Conservation (phyloP, 306 rosid species). For the Cercis canadensis region DNA sequence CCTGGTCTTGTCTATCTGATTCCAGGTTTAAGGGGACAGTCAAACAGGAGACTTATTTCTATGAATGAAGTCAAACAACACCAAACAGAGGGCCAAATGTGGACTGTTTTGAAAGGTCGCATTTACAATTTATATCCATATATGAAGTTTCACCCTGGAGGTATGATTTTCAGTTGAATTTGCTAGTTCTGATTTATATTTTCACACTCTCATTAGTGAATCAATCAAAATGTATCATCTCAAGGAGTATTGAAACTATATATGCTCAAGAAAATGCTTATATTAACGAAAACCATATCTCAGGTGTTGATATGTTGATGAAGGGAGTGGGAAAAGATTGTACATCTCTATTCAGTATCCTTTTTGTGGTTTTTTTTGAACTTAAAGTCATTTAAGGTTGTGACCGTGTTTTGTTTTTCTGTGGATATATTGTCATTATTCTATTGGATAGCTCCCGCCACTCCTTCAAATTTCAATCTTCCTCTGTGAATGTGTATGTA, state of each 20-base stretch:
- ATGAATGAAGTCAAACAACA: slow-evolving; percentile 83
- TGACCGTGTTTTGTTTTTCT: slow-evolving; percentile 16
- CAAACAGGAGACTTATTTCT: slow-evolving; percentile 83
- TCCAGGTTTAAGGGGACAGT: slow-evolving; percentile 85
- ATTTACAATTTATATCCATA: slow-evolving; percentile 89
- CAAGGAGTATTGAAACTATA: not conserved
- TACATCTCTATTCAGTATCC: slow-evolving; percentile 97
- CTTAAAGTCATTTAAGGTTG: slow-evolving; percentile 21
- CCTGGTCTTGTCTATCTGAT: slow-evolving; percentile 27
- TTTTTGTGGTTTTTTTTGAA: slow-evolving; percentile 31
- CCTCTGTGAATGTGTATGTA: no score
- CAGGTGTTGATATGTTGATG: slow-evolving; percentile 93
- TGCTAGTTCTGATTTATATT: slow-evolving; percentile 24
- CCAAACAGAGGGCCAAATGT: slow-evolving; percentile 78
- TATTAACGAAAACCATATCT: slow-evolving; percentile 17
- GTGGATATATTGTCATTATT: slow-evolving; percentile 10
- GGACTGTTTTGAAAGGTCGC: slow-evolving; percentile 96
- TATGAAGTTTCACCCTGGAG: slow-evolving; percentile 97
- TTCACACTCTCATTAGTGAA: not conserved
- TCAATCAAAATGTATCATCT: not conserved
- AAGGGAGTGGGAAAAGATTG: slow-evolving; percentile 95
- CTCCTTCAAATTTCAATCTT: no score
- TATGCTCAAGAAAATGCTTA: slow-evolving; percentile 20
- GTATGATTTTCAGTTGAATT: slow-evolving; percentile 49
- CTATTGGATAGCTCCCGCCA: no score